A percentile compares a stretch with the other conserved stretches of the same genome.
phyloP scores from a whole-genome alignment of 2,329 filamentous ascomycete genomes.

The Colletotrichum kahawae region DNA sequence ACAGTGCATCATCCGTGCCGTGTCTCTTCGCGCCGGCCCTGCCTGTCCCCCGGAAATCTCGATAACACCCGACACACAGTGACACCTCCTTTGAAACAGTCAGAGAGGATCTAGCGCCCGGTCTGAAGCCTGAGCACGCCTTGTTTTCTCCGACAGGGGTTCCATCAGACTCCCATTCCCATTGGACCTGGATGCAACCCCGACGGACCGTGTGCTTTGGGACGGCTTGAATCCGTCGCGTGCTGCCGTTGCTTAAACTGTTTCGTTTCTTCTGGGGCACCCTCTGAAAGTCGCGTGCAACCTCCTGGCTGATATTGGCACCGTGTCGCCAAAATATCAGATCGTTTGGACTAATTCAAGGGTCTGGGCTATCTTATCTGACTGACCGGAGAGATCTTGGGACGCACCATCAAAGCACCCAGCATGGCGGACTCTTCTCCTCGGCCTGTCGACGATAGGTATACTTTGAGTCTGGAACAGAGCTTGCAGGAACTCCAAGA shows the following conservation, averaged over 20 bases:
- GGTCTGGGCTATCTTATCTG: not conserved
- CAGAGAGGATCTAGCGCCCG: slow-evolving; percentile 14
- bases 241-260: slow-evolving; percentile 16
- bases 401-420: not conserved
- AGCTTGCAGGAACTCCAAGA: slow-evolving; percentile 71
- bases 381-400: not conserved
- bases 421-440: not conserved
- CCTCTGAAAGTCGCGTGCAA: slow-evolving; percentile 2
- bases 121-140: not conserved
- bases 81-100: slow-evolving; percentile 19
- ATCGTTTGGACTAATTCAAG: slow-evolving; percentile 9
- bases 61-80: slow-evolving; percentile 16
- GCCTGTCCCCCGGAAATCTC: slow-evolving; percentile 9
- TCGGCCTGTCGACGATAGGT: slow-evolving; percentile 34
- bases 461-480: slow-evolving; percentile 64
- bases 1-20: slow-evolving; percentile 18
- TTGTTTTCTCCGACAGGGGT: slow-evolving; percentile 12
- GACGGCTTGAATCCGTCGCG: not conserved
- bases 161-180: slow-evolving; percentile 1
- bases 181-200: not conserved
- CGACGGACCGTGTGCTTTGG: slow-evolving; percentile 9
- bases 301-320: not conserved
- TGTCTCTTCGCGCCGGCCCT: not conserved
- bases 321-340: slow-evolving; percentile 8
- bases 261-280: slow-evolving; percentile 18